Conservation (phyloP, 306 rosid genomes). For the Lathyrus sativus region DNA sequence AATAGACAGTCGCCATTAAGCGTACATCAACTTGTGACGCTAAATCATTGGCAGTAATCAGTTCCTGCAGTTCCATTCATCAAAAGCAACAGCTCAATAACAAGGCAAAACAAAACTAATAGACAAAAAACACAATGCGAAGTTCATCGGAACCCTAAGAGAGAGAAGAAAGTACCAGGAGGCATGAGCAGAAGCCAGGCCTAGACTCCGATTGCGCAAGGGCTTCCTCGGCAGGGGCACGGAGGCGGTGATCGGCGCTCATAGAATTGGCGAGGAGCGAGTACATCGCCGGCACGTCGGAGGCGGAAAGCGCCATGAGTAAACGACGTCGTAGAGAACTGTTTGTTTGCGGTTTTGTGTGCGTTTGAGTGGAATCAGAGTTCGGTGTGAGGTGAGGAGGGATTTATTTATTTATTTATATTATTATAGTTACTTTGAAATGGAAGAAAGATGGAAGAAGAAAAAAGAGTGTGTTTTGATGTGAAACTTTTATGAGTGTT, state of each 20-base stretch:
- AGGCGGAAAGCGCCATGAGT: constrained; percentile 64
- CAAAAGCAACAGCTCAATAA: constrained; percentile 16
- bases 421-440: constrained; percentile 13
- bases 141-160: constrained; percentile 51
- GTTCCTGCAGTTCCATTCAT: constrained; percentile 56
- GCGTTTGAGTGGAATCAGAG: constrained; percentile 12
- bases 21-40: constrained; percentile 77
- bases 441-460: background rate
- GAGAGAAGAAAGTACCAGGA: constrained; percentile 42
- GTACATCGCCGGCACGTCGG: constrained; percentile 87
- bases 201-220: constrained; percentile 81
- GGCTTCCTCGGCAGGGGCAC: constrained; percentile 73
- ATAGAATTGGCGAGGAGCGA: constrained; percentile 71
- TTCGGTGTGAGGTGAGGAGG: constrained; percentile 4
- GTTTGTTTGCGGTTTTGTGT: constrained; percentile 4
- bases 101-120: constrained; percentile 1
- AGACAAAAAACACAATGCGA: constrained; percentile 31
- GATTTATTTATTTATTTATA: constrained; percentile 1
- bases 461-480: background rate
- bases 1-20: constrained; percentile 82
- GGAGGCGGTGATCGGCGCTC: constrained; percentile 74
- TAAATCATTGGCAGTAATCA: constrained; percentile 81
- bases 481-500: background rate
- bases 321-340: constrained; percentile 1
- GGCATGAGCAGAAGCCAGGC: constrained; percentile 92